Conservation (phyloP, 371 early-diverging fungal species). For the Lichtheimia corymbifera region DNA sequence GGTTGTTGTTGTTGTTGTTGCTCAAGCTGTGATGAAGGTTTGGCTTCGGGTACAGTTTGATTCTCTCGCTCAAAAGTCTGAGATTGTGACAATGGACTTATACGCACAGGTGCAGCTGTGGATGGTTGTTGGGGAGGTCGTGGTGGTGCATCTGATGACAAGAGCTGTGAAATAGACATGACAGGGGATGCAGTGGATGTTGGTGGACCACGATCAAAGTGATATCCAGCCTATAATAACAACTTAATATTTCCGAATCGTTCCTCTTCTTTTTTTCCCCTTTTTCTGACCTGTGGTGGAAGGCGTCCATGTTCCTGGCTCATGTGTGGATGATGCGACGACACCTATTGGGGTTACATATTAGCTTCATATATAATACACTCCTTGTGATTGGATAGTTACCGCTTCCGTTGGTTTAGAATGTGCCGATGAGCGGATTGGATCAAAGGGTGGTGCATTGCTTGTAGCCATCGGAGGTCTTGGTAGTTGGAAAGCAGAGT, state of each 20-base stretch:
- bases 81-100: neutral
- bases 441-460: slow-evolving; percentile 7
- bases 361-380: neutral
- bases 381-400: neutral
- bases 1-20: slow-evolving; percentile 7
- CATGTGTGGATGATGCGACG: neutral
- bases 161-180: slow-evolving; percentile 50
- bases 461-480: slow-evolving; percentile 1
- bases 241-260: neutral
- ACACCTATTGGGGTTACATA: neutral
- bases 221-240: neutral
- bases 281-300: slow-evolving; percentile 11
- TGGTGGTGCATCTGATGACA: slow-evolving; percentile 35
- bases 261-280: neutral
- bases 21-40: slow-evolving; percentile 4
- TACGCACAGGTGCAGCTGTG: neutral
- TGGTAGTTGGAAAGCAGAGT: slow-evolving; percentile 7
- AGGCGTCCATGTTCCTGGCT: slow-evolving; percentile 4
- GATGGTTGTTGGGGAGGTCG: slow-evolving; percentile 5
- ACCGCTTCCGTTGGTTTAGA: neutral
- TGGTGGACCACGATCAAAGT: slow-evolving; percentile 11
- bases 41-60: neutral
- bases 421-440: slow-evolving; percentile 8
- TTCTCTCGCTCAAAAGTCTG: neutral
- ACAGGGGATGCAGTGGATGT: slow-evolving; percentile 25